These are phyloP conservation scores for Metschnikowia colocasiae DNA, from an alignment of 805 yeast genomes.

Conservation along the genomic window DNA sequence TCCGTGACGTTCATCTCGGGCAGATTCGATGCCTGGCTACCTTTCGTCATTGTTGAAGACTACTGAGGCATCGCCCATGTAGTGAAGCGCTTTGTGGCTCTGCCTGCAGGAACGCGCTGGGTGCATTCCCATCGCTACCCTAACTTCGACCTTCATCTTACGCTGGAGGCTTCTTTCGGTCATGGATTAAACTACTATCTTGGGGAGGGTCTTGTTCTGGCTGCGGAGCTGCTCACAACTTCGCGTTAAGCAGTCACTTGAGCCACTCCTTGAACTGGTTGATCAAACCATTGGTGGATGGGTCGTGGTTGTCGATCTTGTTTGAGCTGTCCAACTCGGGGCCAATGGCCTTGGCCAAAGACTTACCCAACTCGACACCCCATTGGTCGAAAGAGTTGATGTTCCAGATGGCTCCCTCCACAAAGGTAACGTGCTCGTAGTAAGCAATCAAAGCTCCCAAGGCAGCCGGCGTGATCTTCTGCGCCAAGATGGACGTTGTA, in stretches of 20 bases:
- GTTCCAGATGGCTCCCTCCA: conserved; percentile 99
- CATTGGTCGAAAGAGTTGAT: conserved; percentile 99
- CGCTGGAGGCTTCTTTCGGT: neutral
- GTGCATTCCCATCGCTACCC: neutral
- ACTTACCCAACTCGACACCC: conserved; percentile 99
- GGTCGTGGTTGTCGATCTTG: conserved; percentile 69
- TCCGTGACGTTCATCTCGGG: neutral
- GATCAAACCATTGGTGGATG: conserved; percentile 87
- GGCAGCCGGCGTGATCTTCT: conserved; percentile 93
- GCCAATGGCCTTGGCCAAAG: conserved; percentile 92
- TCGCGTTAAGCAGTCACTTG: conserved; percentile 15
- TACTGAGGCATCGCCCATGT: neutral
- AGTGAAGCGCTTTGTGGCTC: neutral
- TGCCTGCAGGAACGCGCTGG: conserved; percentile 3
- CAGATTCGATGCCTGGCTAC: neutral
- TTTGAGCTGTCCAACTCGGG: conserved; percentile 70
- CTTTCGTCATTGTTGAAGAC: neutral
- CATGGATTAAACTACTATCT: neutral
- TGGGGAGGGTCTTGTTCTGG: neutral
- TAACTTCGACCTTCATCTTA: neutral
- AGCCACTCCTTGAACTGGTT: conserved; percentile 92
- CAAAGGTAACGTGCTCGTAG: conserved; percentile 95
- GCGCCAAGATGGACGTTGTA: conserved; percentile 93
- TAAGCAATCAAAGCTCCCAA: conserved; percentile 95
- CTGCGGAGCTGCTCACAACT: conserved; percentile 1